These are phyloP conservation scores for Lepidopterella palustris DNA, from an alignment of 495 filamentous ascomycete species.

Conservation along the genomic window DNA sequence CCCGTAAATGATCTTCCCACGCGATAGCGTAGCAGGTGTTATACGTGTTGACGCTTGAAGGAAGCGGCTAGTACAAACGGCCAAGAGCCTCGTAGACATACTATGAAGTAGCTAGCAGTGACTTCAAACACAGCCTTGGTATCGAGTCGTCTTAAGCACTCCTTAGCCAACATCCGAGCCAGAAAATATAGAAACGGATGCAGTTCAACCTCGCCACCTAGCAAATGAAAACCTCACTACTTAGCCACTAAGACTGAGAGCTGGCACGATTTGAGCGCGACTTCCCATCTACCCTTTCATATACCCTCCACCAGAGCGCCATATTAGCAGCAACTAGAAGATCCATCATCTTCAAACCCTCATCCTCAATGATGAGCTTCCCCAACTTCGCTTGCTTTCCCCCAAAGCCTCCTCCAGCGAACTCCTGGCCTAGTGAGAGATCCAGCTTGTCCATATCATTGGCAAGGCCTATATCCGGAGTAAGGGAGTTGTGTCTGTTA, in stretches of 20 bases:
- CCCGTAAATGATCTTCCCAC: too few relatives aligned
- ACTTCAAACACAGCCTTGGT: too few relatives aligned
- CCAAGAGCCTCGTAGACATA: too few relatives aligned
- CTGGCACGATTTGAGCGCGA: neutral
- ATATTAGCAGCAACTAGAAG: constrained; percentile 85
- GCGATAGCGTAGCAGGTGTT: too few relatives aligned
- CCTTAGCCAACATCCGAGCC: neutral
- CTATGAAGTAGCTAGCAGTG: too few relatives aligned
- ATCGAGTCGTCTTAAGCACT: too few relatives aligned
- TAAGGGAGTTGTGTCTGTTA: constrained; percentile 12
- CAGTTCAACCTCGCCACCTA: neutral
- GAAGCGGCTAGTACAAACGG: too few relatives aligned
- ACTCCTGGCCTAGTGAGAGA: constrained; percentile 67
- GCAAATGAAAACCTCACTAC: neutral
- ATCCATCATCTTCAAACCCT: constrained; percentile 93
- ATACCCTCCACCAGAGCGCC: constrained; percentile 87
- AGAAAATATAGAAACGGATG: neutral
- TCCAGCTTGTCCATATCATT: constrained; percentile 48
- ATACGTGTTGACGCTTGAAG: too few relatives aligned
- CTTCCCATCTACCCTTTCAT: constrained; percentile 49
- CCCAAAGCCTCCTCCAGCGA: constrained; percentile 70
- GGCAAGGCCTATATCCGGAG: constrained; percentile 24
- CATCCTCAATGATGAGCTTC: constrained; percentile 83
- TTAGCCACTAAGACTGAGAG: neutral
- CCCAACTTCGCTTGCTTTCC: constrained; percentile 87